phyloP scores from a whole-genome alignment of 257 asterid species.

The Primulina huaijiensis region DNA sequence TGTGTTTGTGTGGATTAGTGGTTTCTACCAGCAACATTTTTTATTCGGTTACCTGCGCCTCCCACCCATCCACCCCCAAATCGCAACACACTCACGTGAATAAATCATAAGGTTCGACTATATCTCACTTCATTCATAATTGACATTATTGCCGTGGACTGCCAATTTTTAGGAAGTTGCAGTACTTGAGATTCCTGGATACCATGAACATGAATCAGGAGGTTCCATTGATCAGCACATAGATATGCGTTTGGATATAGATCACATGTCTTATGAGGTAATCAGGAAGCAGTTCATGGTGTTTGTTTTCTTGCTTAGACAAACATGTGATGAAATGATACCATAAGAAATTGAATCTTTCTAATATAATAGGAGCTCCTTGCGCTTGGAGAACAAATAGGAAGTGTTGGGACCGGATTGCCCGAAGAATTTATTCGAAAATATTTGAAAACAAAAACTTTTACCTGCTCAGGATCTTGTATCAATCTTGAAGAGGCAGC shows the following conservation, averaged over 20 bases:
- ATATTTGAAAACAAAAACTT: conserved; percentile 52
- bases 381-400: conserved; percentile 80
- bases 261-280: conserved; percentile 79
- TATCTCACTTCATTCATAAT: not conserved
- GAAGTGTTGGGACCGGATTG: conserved; percentile 70
- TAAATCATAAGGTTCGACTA: not conserved
- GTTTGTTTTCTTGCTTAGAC: not conserved
- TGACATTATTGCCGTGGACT: conserved; percentile 8
- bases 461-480: conserved; percentile 34
- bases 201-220: not conserved
- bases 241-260: conserved; percentile 49
- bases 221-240: not conserved
- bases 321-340: not conserved
- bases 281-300: not conserved
- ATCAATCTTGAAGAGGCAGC: conserved; percentile 35
- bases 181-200: not conserved
- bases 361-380: conserved; percentile 70
- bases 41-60: not conserved
- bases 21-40: too few species aligned
- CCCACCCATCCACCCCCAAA: not conserved
- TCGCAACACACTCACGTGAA: not conserved
- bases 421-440: conserved; percentile 44
- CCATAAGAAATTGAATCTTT: not conserved
- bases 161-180: not conserved
- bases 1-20: too few species aligned